Percentiles rank a stretch among this genome's conserved stretches.
Conservation (phyloP, 2,329 filamentous ascomycete genomes). For the Beauveria asiatica region DNA sequence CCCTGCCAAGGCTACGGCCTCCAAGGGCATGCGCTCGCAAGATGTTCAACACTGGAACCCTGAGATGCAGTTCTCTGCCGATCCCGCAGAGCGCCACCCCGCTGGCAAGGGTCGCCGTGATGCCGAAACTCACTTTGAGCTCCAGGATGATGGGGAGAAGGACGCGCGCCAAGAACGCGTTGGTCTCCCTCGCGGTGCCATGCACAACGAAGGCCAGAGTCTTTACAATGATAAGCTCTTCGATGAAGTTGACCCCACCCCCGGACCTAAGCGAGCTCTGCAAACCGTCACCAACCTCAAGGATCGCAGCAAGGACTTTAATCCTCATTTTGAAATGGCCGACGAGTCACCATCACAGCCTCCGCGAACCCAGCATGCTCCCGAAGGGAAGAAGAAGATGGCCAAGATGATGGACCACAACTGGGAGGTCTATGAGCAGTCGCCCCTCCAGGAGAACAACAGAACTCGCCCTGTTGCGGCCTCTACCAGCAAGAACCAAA, state of each 20-base stretch:
- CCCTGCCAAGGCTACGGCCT: slow-evolving; percentile 60
- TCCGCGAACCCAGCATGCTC: slow-evolving; percentile 34
- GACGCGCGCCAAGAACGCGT: slow-evolving; percentile 38
- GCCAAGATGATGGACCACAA: slow-evolving; percentile 65
- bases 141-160: slow-evolving; percentile 65
- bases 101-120: slow-evolving; percentile 66
- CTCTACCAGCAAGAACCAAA: slow-evolving; percentile 14
- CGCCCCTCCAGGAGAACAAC: slow-evolving; percentile 51
- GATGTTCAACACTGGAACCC: slow-evolving; percentile 74
- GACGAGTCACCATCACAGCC: slow-evolving; percentile 53
- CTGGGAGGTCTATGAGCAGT: slow-evolving; percentile 49
- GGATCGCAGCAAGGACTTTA: slow-evolving; percentile 68
- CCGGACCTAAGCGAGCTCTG: slow-evolving; percentile 39
- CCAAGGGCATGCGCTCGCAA: slow-evolving; percentile 53
- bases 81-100: slow-evolving; percentile 50
- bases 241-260: slow-evolving; percentile 42
- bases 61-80: slow-evolving; percentile 45
- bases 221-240: slow-evolving; percentile 75
- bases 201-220: slow-evolving; percentile 55
- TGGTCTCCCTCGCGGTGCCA: slow-evolving; percentile 43
- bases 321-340: slow-evolving; percentile 65
- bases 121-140: slow-evolving; percentile 73
- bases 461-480: slow-evolving; percentile 8
- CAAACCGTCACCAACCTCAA: slow-evolving; percentile 64
- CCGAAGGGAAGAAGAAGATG: slow-evolving; percentile 57